Base-by-base conservation (phyloP, 1,139 yeast genomes). In the Lodderomyces orthopsilosis region DNA sequence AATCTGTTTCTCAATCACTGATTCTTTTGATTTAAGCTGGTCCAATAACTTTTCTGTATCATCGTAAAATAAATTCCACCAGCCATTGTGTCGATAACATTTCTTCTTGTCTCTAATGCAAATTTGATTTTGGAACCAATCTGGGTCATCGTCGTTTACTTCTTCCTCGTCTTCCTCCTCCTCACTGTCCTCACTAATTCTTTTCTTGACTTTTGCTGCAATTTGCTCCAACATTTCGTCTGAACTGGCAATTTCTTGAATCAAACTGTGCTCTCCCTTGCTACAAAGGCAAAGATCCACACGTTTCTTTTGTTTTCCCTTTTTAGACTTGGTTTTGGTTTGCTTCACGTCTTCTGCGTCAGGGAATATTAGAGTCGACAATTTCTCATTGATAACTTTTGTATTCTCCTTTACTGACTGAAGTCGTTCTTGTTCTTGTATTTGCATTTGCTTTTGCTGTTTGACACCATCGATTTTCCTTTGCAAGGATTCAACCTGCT, bases 31-130 rank as follows among this genome's bases (percentile, higher is more conserved):
- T 12, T 56, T 57, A 10, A 68, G 57, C 42, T 69, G 66, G 2
- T 53, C 51, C 23, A 63, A 60, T 24, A 61, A 50, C 33, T 64
- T 69, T 15, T 63, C 57, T 12, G 74, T 53, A 43, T 72, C 72
- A 47, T 82, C 87, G 21, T 64, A 59, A 13, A 73, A 55, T 42
- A 86, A 73, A 38, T 66, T 66, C 59, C 70, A 73, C 95, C 95
- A 87, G 0, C 85, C 83, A 39, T 70, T 69, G 55, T 87, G 95
- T 40, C 79, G 74, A 4, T 61, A 59, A 58, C 95, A 87, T 53
- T 83, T 83, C 41, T 81, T 72, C 49, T 77, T 78, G 42, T 85
- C 93, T n/a, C 66, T 62, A 13, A 79, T 55, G 56, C 95, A 87
- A 2, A 80, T 51, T 41, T 46, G 53, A 44, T 51, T 58, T 14